Evolutionary conservation across 1,139 yeast species (phyloP).

Genomic region (Hyphopichia fennica): DNA sequence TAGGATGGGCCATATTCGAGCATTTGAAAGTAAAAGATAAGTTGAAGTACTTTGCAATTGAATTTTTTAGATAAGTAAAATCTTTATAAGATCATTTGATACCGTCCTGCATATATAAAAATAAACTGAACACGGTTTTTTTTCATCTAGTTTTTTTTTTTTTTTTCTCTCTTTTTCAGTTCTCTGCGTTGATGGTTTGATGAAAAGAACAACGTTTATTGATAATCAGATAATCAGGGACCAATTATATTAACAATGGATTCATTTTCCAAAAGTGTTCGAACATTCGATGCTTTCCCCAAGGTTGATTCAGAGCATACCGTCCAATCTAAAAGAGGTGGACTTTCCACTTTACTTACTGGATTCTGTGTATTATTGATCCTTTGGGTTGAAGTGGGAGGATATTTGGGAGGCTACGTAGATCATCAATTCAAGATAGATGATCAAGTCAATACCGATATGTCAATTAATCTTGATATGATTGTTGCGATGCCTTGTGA

Average conservation of each 20-base stretch:
- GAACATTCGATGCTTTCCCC: slow-evolving; percentile 87
- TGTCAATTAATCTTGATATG: slow-evolving; percentile 76
- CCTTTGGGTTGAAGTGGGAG: slow-evolving; percentile 85
- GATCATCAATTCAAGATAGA: slow-evolving; percentile 80
- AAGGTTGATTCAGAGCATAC: slow-evolving; percentile 79
- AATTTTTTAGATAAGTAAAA: neutral
- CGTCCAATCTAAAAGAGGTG: slow-evolving; percentile 75
- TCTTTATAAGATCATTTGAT: neutral
- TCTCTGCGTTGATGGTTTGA: neutral
- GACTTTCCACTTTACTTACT: slow-evolving; percentile 68
- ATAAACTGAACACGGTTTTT: neutral
- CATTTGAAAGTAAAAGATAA: neutral
- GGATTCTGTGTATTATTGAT: slow-evolving; percentile 62
- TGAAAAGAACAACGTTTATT: neutral
- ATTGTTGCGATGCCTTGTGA: slow-evolving; percentile 85
- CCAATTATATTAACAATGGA: slow-evolving; percentile 26
- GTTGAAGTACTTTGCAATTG: neutral
- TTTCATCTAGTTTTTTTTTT: neutral
- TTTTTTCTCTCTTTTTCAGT: neutral
- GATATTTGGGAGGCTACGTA: slow-evolving; percentile 78
- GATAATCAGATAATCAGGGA: neutral
- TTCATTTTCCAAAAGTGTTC: slow-evolving; percentile 39
- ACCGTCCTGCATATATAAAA: neutral
- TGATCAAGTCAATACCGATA: slow-evolving; percentile 55
- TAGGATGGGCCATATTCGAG: neutral